Base-by-base conservation (phyloP, 169 alveolate genomes). In the Cryptosporidium viatorum region DNA sequence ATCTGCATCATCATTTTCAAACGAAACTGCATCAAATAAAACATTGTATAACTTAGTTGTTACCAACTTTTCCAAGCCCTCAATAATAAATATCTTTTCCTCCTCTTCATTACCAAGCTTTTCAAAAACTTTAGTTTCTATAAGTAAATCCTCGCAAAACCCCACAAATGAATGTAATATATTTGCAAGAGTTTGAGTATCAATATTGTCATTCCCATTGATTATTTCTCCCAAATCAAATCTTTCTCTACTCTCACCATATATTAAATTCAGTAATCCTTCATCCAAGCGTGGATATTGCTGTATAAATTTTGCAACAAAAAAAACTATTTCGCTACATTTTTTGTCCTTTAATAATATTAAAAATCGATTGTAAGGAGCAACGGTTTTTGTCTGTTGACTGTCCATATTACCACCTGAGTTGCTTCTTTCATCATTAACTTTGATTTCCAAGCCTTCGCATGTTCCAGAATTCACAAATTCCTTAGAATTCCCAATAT, bases 331-430 rank as follows among this genome's bases (percentile, higher is more conserved):
- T 33, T 92, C 95, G 62, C 86, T 87, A 70, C 97, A 94, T 5
- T 92, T 92, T 31, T 92, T 86, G 70, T 94, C 94, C 91, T 94
- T 94, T 67, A 94, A 65, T 16, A 94, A 84, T 35, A 92, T 94
- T 60, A 94, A 89, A 52, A 94, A 94, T 29, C 91, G 84, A 50
- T 93, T 94, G 69, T 94, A 94, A 9, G 95, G 91, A 16, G 96
- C 92, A 31, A 92, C 60, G 23, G 91, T 71, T 67, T 92, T 92
- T 48, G 70, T 68, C 37, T 85, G 75, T 35, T 50, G 84, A 21
- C n/a, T 85, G 4, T 31, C 69, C 60, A 0, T 39, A 9, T 8
- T n/a, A 51, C 58, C 70, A 69, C 16, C 39, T 10, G 84, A 60
- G 18, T 8, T 18, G 14, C 41, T 84, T 48, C 48, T 26, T 43